Conservation (phyloP, 352 stramenopile genomes). For the Globisporangium takayamanum region DNA sequence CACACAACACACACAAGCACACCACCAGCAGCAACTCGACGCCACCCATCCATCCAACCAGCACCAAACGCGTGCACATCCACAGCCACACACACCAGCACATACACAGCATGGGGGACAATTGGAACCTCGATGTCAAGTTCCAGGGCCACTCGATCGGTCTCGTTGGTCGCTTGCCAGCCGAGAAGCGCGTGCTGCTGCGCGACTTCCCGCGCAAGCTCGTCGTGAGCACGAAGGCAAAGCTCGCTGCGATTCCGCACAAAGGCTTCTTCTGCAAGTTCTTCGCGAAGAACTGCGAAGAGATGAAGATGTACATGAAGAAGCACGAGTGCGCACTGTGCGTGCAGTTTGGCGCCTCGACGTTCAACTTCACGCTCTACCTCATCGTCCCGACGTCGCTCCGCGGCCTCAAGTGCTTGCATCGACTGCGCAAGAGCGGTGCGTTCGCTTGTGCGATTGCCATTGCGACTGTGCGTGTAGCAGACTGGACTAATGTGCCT, state of each 20-base stretch:
- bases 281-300: slow-evolving; percentile 74
- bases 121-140: slow-evolving; percentile 82
- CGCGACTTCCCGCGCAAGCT: slow-evolving; percentile 75
- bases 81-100: neutral
- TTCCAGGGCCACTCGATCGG: slow-evolving; percentile 71
- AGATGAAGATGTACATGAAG: slow-evolving; percentile 87
- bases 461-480: neutral
- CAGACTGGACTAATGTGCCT: neutral
- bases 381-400: slow-evolving; percentile 61
- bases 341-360: slow-evolving; percentile 73
- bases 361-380: slow-evolving; percentile 84
- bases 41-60: neutral
- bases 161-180: slow-evolving; percentile 66
- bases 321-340: slow-evolving; percentile 80
- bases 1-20: neutral
- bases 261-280: slow-evolving; percentile 89
- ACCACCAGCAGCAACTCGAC: neutral
- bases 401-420: slow-evolving; percentile 67
- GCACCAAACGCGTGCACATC: neutral
- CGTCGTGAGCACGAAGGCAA: slow-evolving; percentile 68
- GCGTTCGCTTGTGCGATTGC: slow-evolving; percentile 10
- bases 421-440: slow-evolving; percentile 77
- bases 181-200: slow-evolving; percentile 73
- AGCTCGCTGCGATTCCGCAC: slow-evolving; percentile 71
- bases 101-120: slow-evolving; percentile 39